Percentiles rank a stretch among this genome's conserved stretches.
These are phyloP conservation scores for Bruguiera parviflora DNA, from an alignment of 345 rosid genomes.

Conservation along the genomic window DNA sequence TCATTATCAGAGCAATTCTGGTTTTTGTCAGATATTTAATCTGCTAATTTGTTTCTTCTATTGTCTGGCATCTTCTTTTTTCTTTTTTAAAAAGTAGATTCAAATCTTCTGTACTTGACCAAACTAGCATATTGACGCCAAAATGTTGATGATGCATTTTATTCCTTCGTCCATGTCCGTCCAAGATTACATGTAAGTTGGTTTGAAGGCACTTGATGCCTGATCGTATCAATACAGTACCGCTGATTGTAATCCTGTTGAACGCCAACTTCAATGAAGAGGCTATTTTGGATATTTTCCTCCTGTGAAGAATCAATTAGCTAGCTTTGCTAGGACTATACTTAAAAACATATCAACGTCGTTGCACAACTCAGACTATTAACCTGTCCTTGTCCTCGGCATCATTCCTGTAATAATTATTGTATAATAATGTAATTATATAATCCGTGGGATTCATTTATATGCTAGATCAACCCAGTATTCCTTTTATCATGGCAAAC, in stretches of 20 bases:
- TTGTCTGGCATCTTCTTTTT: background rate
- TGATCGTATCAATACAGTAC: background rate
- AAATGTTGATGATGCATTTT: background rate
- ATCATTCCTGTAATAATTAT: slow-evolving; percentile 5
- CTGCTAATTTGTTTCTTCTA: slow-evolving; percentile 2
- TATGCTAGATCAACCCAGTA: background rate
- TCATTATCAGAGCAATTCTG: too few relatives aligned
- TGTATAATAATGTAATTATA: background rate
- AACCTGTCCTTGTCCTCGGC: slow-evolving; percentile 2
- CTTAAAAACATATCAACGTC: too few relatives aligned
- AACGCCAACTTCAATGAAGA: background rate
- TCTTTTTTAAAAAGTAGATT: too few relatives aligned
- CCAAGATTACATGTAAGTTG: background rate
- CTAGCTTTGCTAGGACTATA: background rate
- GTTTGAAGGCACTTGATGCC: background rate
- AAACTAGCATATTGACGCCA: slow-evolving; percentile 4
- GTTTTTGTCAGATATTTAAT: background rate
- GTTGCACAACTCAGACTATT: background rate
- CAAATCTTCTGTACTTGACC: background rate
- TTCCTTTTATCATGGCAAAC: slow-evolving; percentile 5
- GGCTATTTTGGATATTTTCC: background rate
- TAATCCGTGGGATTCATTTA: background rate
- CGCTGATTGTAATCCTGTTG: background rate
- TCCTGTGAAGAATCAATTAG: background rate
- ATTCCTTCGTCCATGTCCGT: slow-evolving; percentile 8